A percentile compares a stretch with the other conserved stretches of the same genome.
These are phyloP conservation scores for Fusarium sp. DNA, from an alignment of 2,329 filamentous ascomycete species.

Conservation along the genomic window DNA sequence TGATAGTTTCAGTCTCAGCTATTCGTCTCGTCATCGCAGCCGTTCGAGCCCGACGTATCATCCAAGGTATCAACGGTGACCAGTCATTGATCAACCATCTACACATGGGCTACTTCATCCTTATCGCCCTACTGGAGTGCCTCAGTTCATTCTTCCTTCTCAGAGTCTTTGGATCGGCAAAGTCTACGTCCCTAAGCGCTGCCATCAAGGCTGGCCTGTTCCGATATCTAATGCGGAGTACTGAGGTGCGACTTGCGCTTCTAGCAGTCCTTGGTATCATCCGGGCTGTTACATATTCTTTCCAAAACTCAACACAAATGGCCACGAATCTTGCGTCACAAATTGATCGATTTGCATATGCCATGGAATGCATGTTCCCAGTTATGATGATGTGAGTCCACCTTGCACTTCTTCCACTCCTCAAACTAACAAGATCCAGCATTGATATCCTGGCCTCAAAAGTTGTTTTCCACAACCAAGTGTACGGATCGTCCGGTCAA, in stretches of 20 bases:
- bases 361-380: constrained; percentile 58
- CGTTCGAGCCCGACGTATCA: constrained; percentile 49
- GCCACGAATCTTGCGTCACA: constrained; percentile 55
- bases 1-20: constrained; percentile 64
- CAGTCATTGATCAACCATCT: constrained; percentile 54
- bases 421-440: constrained; percentile 22
- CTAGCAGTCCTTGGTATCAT: constrained; percentile 56
- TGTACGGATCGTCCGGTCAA: constrained; percentile 41
- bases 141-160: constrained; percentile 57
- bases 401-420: fast-evolving
- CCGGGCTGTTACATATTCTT: constrained; percentile 58
- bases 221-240: constrained; percentile 55
- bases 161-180: constrained; percentile 53
- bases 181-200: constrained; percentile 45
- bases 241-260: constrained; percentile 56
- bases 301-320: constrained; percentile 53
- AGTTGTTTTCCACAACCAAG: constrained; percentile 47
- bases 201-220: constrained; percentile 54
- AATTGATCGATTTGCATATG: constrained; percentile 58
- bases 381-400: constrained; percentile 55
- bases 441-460: constrained; percentile 55
- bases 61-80: constrained; percentile 38
- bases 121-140: constrained; percentile 57
- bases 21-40: constrained; percentile 60
- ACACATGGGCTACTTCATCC: constrained; percentile 58